These are phyloP conservation scores for Sonneratia caseolaris DNA, from an alignment of 345 rosid genomes.

Conservation along the genomic window DNA sequence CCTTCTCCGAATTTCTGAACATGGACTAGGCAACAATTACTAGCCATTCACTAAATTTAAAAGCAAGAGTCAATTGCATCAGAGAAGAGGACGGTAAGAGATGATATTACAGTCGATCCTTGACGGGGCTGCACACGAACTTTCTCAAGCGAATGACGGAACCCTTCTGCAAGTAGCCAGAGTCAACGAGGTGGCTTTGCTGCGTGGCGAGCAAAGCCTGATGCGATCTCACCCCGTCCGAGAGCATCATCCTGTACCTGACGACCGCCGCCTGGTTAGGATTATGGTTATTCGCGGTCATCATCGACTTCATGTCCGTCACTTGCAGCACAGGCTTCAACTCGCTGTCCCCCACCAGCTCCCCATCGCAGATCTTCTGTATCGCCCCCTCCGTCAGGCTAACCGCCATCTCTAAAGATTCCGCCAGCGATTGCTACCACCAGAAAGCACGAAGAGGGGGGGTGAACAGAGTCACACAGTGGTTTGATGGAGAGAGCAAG, in stretches of 20 bases:
- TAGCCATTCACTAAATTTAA: background rate
- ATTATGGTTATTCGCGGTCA: slow-evolving; percentile 30
- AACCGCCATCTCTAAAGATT: slow-evolving; percentile 19
- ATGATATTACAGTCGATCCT: slow-evolving; percentile 43
- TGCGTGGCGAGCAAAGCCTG: slow-evolving; percentile 71
- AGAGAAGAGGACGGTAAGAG: background rate
- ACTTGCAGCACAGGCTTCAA: slow-evolving; percentile 63
- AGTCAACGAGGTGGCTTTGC: slow-evolving; percentile 38
- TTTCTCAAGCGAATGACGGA: slow-evolving; percentile 46
- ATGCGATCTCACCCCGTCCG: slow-evolving; percentile 50
- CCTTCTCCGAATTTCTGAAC: background rate
- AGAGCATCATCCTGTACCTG: slow-evolving; percentile 43
- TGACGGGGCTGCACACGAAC: slow-evolving; percentile 52
- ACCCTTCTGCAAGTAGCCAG: slow-evolving; percentile 46
- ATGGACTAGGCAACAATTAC: background rate
- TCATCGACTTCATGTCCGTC: slow-evolving; percentile 54
- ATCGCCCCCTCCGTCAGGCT: slow-evolving; percentile 58
- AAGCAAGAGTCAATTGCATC: background rate
- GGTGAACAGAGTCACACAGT: no score
- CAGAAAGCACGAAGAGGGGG: background rate
- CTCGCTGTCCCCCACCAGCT: slow-evolving; percentile 31
- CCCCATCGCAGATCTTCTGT: slow-evolving; percentile 35
- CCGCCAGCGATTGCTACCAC: background rate
- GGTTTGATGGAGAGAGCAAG: background rate
- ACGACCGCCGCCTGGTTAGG: slow-evolving; percentile 17